Evolutionary conservation across 345 rosid species (phyloP), one percentile per base, ranked within the genome.

Genomic region (Corchorus capsularis): DNA sequence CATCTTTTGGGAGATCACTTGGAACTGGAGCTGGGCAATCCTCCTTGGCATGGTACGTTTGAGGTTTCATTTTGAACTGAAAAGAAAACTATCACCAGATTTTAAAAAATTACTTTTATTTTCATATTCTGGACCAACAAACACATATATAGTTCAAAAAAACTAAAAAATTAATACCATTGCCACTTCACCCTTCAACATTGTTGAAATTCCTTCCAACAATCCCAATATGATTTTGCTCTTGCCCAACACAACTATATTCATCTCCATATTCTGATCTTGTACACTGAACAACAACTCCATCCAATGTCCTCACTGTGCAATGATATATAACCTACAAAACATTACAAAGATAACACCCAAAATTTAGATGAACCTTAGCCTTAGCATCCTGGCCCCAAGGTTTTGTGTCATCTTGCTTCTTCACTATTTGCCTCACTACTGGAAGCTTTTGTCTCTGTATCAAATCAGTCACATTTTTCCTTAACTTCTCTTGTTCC

Each of bases 11-110:
- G 74, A 93, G 91, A 81, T 64, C 81, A 75, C 64, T 81, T 49
- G 96, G 87, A 78, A 83, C 93, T 64, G 89, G 81, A 74, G 93
- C 85, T 7, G 98, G 98, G 78, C 98, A 96, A 53, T 89, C 91
- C 11, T 69, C 91, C 93, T 96, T 98, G 0, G 91, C 93, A 85
- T 92, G 93, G 82, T 96, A 97, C 93, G 91, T 85, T 81, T 87
- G 82, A 74, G 97, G 91, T 89, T 93, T 96, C 94, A 96, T 93
- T 84, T 93, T 96, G 88, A 96, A 91, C 98, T 96, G 88, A 79
- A 82, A 74, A 63, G 35, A 73, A 41, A 63, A n/a, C 57, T 49
- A 54, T 69, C 27, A 17, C 22, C 49, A 14, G 47, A 0, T 45
- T 50, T n/a, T 32, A 54, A 55, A n/a, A 45, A 66, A 43, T 56